These are phyloP conservation scores for Fusarium avenaceum DNA, from an alignment of 2,329 filamentous ascomycete genomes.

Conservation along the genomic window DNA sequence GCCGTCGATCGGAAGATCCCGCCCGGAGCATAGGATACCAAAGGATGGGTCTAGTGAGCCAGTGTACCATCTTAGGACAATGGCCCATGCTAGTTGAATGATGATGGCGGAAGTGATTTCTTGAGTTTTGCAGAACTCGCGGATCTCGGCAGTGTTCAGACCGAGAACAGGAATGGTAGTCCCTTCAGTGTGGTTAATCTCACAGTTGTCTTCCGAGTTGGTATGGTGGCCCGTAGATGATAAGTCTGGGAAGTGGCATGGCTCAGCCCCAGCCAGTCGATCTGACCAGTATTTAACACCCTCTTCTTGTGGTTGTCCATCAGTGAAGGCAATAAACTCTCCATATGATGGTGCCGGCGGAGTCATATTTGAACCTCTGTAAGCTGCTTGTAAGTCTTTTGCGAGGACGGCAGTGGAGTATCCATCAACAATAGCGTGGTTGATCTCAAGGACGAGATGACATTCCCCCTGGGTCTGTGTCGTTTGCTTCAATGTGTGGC, in stretches of 20 bases:
- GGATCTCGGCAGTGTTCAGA: background rate
- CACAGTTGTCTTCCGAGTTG: background rate
- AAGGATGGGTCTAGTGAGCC: constrained; percentile 10
- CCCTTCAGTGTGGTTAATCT: background rate
- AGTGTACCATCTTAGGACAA: constrained; percentile 14
- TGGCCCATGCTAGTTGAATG: constrained; percentile 10
- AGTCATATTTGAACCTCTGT: background rate
- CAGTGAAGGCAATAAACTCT: background rate
- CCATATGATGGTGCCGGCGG: background rate
- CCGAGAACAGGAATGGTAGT: background rate
- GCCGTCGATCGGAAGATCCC: background rate
- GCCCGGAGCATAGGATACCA: constrained; percentile 13
- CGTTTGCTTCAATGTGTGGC: background rate
- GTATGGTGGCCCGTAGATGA: background rate
- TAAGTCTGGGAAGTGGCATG: constrained; percentile 17
- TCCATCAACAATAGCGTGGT: constrained; percentile 16
- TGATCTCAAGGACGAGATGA: constrained; percentile 7
- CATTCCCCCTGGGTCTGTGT: background rate
- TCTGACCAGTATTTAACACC: background rate
- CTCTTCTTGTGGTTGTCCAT: background rate
- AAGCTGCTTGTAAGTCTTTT: background rate
- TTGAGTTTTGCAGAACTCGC: constrained; percentile 1
- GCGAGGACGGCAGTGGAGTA: background rate
- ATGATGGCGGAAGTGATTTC: constrained; percentile 13
- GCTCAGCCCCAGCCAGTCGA: background rate